Evolutionary conservation across 345 rosid genomes (phyloP).

Genomic region (Triadica sebifera): DNA sequence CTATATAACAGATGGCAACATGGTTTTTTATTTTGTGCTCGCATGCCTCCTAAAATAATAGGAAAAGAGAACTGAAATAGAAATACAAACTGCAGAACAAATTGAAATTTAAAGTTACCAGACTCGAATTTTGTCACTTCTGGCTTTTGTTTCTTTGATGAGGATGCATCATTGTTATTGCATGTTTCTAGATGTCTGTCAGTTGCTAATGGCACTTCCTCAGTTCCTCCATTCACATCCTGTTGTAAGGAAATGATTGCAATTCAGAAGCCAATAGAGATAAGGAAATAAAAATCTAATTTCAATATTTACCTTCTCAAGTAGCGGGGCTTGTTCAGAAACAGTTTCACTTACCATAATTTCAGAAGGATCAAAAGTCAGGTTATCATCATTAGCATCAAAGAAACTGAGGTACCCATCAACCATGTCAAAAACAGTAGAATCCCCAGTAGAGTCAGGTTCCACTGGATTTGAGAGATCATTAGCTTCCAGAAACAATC

Average conservation of each 20-base stretch:
- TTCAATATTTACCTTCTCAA: conserved; percentile 39
- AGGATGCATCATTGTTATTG: conserved; percentile 45
- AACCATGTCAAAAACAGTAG: conserved; percentile 42
- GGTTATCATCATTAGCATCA: conserved; percentile 52
- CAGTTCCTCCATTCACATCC: conserved; percentile 43
- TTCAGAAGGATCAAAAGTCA: conserved; percentile 59
- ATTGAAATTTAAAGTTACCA: conserved; percentile 46
- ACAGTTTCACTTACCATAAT: conserved; percentile 32
- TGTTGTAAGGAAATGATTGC: conserved; percentile 26
- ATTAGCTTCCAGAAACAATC: conserved; percentile 55
- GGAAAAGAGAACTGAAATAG: neutral
- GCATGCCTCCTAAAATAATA: neutral
- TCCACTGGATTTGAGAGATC: conserved; percentile 55
- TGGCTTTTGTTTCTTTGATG: conserved; percentile 50
- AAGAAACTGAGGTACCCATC: conserved; percentile 71
- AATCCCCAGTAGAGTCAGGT: conserved; percentile 32
- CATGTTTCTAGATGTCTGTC: conserved; percentile 34
- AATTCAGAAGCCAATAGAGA: neutral
- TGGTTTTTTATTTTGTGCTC: neutral
- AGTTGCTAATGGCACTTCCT: conserved; percentile 33
- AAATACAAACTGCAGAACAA: neutral
- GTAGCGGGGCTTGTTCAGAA: conserved; percentile 26
- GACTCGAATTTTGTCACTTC: conserved; percentile 42
- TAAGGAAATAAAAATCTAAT: neutral
- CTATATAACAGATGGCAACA: neutral